Conservation (phyloP, 1,284 basidiomycete genomes). For the Papiliotrema laurentii region DNA sequence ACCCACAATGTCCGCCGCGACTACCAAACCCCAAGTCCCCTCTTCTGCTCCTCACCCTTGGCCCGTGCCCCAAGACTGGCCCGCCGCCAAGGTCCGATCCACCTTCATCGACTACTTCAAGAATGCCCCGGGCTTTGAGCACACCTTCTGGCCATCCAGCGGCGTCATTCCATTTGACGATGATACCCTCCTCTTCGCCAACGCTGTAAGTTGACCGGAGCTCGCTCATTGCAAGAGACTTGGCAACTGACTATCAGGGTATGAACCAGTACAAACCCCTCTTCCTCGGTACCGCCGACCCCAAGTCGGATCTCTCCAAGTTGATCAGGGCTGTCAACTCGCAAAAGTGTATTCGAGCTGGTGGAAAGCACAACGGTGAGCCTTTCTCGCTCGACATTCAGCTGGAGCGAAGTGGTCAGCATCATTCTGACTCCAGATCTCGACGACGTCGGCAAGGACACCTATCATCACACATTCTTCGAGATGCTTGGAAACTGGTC, state of each 20-base stretch:
- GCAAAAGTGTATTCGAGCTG: constrained; percentile 96
- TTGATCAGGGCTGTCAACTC: constrained; percentile 90
- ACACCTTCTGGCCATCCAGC: constrained; percentile 90
- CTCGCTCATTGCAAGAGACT: neutral
- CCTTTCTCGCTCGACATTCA: constrained; percentile 4
- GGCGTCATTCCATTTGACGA: constrained; percentile 95
- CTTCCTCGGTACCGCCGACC: constrained; percentile 94
- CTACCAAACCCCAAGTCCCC: constrained; percentile 32
- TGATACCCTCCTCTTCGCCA: constrained; percentile 93
- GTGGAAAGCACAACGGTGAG: constrained; percentile 94
- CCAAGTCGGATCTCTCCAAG: constrained; percentile 80
- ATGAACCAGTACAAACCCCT: constrained; percentile 99
- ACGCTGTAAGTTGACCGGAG: constrained; percentile 58
- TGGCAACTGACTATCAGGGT: constrained; percentile 50
- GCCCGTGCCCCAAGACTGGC: constrained; percentile 55
- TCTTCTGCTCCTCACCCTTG: constrained; percentile 38
- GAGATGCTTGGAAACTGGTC: constrained; percentile 99
- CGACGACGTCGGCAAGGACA: constrained; percentile 95
- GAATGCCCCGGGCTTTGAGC: constrained; percentile 58
- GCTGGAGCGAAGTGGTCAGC: neutral
- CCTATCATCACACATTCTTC: constrained; percentile 82
- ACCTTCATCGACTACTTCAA: constrained; percentile 76
- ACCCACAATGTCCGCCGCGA: constrained; percentile 26
- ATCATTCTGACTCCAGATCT: constrained; percentile 58
- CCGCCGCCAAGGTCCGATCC: constrained; percentile 64